Percentiles rank a stretch among this genome's conserved stretches.
Evolutionary conservation across 768 basidiomycete species (phyloP).

Genomic region (Sarcodon aspratus): DNA sequence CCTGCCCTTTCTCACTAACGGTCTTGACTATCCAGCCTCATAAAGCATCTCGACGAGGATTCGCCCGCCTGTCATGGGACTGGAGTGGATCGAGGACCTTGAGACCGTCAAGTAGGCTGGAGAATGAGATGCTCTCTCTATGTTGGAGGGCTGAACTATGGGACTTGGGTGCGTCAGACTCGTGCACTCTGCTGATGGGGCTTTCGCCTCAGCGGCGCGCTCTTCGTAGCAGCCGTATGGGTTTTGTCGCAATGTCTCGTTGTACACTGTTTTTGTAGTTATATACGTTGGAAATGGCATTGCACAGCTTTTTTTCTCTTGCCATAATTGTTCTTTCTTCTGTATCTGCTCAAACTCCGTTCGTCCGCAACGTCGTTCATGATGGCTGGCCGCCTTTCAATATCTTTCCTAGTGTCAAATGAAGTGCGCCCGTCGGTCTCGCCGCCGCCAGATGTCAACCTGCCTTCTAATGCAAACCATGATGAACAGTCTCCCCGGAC

Average conservation of each 20-base stretch:
- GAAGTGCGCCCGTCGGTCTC: slow-evolving; percentile 21
- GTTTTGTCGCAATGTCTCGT: slow-evolving; percentile 83
- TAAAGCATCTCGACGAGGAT: slow-evolving; percentile 89
- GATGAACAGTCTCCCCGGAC: not conserved
- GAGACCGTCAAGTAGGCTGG: slow-evolving; percentile 83
- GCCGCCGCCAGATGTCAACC: not conserved
- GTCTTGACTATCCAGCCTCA: slow-evolving; percentile 30
- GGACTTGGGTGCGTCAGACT: slow-evolving; percentile 82
- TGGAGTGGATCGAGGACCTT: slow-evolving; percentile 72
- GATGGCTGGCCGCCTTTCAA: slow-evolving; percentile 62
- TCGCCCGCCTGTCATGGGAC: slow-evolving; percentile 55
- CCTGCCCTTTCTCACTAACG: slow-evolving; percentile 8
- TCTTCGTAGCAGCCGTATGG: slow-evolving; percentile 63
- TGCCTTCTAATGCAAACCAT: slow-evolving; percentile 1
- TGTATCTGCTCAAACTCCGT: not conserved
- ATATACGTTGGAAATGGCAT: not conserved
- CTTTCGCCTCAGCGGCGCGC: slow-evolving; percentile 30
- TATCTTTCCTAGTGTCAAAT: slow-evolving; percentile 62
- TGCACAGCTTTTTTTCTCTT: not conserved
- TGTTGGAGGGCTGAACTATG: slow-evolving; percentile 33
- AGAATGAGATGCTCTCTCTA: slow-evolving; percentile 33
- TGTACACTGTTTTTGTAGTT: slow-evolving; percentile 40
- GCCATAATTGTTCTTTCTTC: not conserved
- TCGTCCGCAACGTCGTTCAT: slow-evolving; percentile 21
- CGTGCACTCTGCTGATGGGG: slow-evolving; percentile 22